These are phyloP conservation scores for Silene uniflora DNA, from an alignment of 148 eudicot genomes.

Conservation along the genomic window DNA sequence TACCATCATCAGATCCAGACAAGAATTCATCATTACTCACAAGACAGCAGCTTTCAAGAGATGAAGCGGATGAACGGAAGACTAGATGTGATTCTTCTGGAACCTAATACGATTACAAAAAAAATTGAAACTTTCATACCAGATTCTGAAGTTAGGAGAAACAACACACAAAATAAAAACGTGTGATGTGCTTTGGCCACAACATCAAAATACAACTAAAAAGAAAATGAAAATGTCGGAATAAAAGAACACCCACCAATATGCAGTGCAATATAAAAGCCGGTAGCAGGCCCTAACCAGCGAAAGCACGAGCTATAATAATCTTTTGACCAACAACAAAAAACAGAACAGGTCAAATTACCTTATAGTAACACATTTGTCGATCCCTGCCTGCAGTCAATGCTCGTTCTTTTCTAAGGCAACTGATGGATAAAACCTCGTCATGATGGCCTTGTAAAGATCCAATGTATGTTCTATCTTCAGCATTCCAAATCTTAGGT, in stretches of 20 bases:
- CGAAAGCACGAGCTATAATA: background rate
- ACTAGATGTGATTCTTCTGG: slow-evolving; percentile 86
- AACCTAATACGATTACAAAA: slow-evolving; percentile 42
- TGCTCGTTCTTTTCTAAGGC: slow-evolving; percentile 78
- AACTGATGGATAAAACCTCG: slow-evolving; percentile 78
- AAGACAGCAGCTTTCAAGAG: slow-evolving; percentile 85
- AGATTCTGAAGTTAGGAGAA: background rate
- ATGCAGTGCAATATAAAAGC: background rate
- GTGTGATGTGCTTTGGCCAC: too few relatives aligned
- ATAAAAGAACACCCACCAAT: background rate
- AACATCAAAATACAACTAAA: background rate
- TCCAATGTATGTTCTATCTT: slow-evolving; percentile 66
- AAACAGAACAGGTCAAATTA: slow-evolving; percentile 18
- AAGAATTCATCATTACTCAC: slow-evolving; percentile 78
- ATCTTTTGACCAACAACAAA: background rate
- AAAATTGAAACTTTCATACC: background rate
- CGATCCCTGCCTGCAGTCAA: slow-evolving; percentile 93
- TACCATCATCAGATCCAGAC: slow-evolving; percentile 96
- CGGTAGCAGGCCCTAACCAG: background rate
- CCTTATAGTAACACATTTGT: slow-evolving; percentile 86
- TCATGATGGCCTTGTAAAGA: slow-evolving; percentile 89
- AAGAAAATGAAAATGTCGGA: background rate
- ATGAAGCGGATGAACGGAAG: slow-evolving; percentile 79
- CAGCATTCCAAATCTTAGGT: slow-evolving; percentile 86
- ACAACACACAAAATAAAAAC: background rate